These are phyloP conservation scores for Amoebophrya sp. DNA, from an alignment of 169 alveolate species.

Conservation along the genomic window DNA sequence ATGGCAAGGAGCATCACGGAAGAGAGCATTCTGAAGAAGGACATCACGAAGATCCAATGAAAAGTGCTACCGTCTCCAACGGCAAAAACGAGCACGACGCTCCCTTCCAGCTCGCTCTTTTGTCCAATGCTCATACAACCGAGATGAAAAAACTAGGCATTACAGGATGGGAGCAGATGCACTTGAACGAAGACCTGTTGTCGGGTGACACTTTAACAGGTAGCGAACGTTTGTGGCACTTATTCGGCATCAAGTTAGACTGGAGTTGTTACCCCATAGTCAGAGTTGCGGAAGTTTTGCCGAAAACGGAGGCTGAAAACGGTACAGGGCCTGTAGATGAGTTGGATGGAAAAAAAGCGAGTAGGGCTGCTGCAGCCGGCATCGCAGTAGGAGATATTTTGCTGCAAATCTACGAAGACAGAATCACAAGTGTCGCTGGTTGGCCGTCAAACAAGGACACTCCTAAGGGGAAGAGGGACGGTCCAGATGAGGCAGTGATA, in stretches of 20 bases:
- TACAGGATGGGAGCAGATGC: not conserved
- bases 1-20: too few species aligned
- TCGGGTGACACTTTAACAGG: not conserved
- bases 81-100: too few species aligned
- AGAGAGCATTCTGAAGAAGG: too few species aligned
- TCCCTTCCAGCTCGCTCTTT: too few species aligned
- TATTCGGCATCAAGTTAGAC: not conserved
- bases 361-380: not conserved
- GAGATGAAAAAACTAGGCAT: not conserved
- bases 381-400: not conserved
- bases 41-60: too few species aligned
- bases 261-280: not conserved
- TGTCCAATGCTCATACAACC: too few species aligned
- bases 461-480: too few species aligned
- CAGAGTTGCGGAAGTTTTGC: not conserved
- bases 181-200: not conserved
- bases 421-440: not conserved
- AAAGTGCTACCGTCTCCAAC: too few species aligned
- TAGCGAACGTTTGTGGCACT: not conserved
- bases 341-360: too few species aligned
- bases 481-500: too few species aligned
- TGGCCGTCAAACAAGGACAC: too few species aligned
- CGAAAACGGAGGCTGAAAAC: not conserved
- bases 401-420: not conserved
- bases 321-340: too few species aligned